Percentiles rank a stretch among this genome's conserved stretches.
Evolutionary conservation across 2,329 filamentous ascomycete genomes (phyloP).

Genomic region (Cladosporium sp.): DNA sequence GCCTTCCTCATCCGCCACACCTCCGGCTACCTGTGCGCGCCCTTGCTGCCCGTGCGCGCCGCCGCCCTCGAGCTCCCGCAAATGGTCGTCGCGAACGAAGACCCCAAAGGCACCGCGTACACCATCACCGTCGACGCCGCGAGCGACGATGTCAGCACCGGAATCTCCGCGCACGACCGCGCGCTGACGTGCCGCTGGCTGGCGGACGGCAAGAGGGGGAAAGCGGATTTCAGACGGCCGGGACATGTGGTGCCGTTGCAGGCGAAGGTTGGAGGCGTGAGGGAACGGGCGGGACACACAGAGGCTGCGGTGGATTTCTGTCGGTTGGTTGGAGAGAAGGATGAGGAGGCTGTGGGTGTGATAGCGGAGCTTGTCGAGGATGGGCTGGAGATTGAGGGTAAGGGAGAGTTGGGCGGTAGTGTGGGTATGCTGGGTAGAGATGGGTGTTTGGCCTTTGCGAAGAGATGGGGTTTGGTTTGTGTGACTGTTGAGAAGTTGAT

Average conservation of each 20-base stretch:
- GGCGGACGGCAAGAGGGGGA: conserved; percentile 61
- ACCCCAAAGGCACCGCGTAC: conserved; percentile 90
- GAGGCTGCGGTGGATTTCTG: conserved; percentile 94
- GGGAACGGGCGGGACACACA: conserved; percentile 80
- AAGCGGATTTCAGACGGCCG: conserved; percentile 71
- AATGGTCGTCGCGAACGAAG: conserved; percentile 77
- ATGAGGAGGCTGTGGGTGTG: conserved; percentile 71
- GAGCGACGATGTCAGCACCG: conserved; percentile 69
- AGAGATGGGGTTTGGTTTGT: conserved; percentile 84
- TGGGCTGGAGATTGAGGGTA: conserved; percentile 69
- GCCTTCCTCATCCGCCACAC: conserved; percentile 93
- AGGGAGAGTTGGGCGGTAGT: conserved; percentile 62
- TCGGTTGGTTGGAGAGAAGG: conserved; percentile 72
- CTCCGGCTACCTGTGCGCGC: conserved; percentile 86
- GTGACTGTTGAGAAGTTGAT: conserved; percentile 94
- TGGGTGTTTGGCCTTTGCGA: conserved; percentile 83
- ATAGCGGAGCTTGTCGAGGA: conserved; percentile 93
- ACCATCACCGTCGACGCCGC: conserved; percentile 83
- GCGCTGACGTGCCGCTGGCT: conserved; percentile 77
- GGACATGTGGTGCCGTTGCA: conserved; percentile 88
- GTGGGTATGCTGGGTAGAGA: conserved; percentile 90
- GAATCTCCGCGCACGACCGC: conserved; percentile 86
- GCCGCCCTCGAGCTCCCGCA: conserved; percentile 74
- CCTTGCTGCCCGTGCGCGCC: conserved; percentile 70
- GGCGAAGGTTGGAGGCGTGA: conserved; percentile 75